These are phyloP conservation scores for Aspergillus niger DNA, from an alignment of 2,329 filamentous ascomycete genomes.

Conservation along the genomic window DNA sequence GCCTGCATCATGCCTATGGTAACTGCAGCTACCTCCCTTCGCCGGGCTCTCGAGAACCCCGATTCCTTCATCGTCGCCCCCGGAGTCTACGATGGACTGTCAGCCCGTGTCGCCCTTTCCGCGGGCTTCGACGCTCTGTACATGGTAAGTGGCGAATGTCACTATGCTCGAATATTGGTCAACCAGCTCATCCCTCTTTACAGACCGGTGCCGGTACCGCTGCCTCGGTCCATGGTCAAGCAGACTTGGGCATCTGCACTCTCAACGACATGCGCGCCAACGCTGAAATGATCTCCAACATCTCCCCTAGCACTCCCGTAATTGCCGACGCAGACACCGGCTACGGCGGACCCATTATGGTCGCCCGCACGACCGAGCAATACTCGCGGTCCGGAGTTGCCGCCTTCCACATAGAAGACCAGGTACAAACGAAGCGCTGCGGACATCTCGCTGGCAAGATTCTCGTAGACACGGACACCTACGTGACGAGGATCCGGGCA, in stretches of 20 bases:
- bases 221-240: constrained; percentile 51
- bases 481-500: constrained; percentile 40
- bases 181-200: not conserved
- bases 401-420: constrained; percentile 60
- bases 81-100: constrained; percentile 56
- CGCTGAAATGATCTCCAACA: constrained; percentile 56
- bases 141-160: constrained; percentile 44
- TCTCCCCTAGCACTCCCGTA: constrained; percentile 52
- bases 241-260: constrained; percentile 54
- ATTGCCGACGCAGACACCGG: constrained; percentile 60
- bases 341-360: constrained; percentile 54
- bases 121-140: constrained; percentile 54
- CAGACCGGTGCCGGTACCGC: constrained; percentile 56
- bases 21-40: constrained; percentile 36
- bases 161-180: not conserved
- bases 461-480: constrained; percentile 39
- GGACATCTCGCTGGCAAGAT: constrained; percentile 45
- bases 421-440: constrained; percentile 51
- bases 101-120: constrained; percentile 51
- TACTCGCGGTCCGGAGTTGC: constrained; percentile 58
- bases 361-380: constrained; percentile 52
- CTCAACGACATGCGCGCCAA: constrained; percentile 56
- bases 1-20: constrained; percentile 25
- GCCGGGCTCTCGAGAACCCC: constrained; percentile 35
- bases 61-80: constrained; percentile 48